phyloP scores from a whole-genome alignment of 805 yeast species.

The Myxozyma monticola region DNA sequence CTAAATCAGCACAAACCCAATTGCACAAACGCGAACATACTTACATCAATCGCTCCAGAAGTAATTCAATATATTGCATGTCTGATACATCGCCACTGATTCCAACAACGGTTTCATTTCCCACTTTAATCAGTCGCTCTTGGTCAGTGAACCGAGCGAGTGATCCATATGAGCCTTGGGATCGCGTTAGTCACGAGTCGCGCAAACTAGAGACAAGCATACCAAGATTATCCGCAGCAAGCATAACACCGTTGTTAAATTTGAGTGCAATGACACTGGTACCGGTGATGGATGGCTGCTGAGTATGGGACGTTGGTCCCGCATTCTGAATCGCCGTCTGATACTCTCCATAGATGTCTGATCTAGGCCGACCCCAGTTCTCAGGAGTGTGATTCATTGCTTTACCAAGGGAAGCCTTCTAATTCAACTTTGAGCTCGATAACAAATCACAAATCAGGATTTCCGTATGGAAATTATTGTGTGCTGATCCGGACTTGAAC shows the following conservation, averaged over 20 bases:
- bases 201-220: constrained; percentile 14
- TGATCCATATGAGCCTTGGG: constrained; percentile 78
- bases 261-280: constrained; percentile 92
- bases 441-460: no score
- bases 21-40: constrained; percentile 5
- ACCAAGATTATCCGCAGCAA: constrained; percentile 94
- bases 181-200: not conserved
- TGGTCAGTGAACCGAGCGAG: constrained; percentile 80
- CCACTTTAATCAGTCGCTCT: constrained; percentile 83
- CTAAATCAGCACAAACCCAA: constrained; percentile 27
- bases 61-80: constrained; percentile 75
- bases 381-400: constrained; percentile 96
- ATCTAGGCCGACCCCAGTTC: constrained; percentile 93
- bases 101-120: constrained; percentile 85
- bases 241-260: constrained; percentile 82
- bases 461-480: no score
- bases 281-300: constrained; percentile 94
- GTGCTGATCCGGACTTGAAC: no score
- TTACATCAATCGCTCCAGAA: constrained; percentile 70
- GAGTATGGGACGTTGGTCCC: constrained; percentile 52
- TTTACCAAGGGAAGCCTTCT: no score
- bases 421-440: no score
- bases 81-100: constrained; percentile 93
- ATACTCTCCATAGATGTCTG: constrained; percentile 78
- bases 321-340: constrained; percentile 55